phyloP scores from a whole-genome alignment of 2,329 filamentous ascomycete species.

The Cryphonectria japonica region DNA sequence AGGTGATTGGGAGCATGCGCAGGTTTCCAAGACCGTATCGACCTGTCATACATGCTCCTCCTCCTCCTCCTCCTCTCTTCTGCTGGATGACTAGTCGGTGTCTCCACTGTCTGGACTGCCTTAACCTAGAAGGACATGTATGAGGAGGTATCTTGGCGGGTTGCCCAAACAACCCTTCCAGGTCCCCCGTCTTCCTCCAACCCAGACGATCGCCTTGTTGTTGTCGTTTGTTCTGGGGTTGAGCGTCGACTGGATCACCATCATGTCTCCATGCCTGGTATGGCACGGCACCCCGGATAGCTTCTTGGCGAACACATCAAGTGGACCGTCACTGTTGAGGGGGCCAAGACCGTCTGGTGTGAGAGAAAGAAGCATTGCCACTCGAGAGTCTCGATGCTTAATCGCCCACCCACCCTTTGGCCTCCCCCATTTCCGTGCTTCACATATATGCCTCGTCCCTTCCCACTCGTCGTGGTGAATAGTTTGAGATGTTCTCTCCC shows the following conservation, averaged over 20 bases:
- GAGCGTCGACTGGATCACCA: conserved; percentile 7
- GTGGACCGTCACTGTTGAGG: conserved; percentile 14
- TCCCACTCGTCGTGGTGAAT: conserved; percentile 17
- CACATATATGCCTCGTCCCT: conserved; percentile 40
- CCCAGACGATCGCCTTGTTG: not conserved
- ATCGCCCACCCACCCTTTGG: not conserved
- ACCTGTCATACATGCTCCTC: not conserved
- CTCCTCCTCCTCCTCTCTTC: not conserved
- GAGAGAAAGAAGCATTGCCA: not conserved
- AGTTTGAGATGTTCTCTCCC: not conserved
- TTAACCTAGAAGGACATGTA: conserved; percentile 24
- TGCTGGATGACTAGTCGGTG: conserved; percentile 22
- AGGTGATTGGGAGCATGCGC: not conserved
- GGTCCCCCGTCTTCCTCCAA: not conserved
- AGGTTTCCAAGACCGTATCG: not conserved
- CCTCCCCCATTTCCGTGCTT: not conserved
- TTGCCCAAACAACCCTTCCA: not conserved
- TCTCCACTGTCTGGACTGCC: conserved; percentile 32
- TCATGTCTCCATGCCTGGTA: conserved; percentile 14
- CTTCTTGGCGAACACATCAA: conserved; percentile 26
- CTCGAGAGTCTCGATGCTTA: conserved; percentile 19
- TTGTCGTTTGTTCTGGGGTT: not conserved
- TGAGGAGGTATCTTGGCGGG: conserved; percentile 30
- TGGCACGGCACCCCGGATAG: conserved; percentile 15
- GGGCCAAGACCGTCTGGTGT: not conserved